Conservation (phyloP, 2,329 filamentous ascomycete species). For the Thielaviopsis musarum region DNA sequence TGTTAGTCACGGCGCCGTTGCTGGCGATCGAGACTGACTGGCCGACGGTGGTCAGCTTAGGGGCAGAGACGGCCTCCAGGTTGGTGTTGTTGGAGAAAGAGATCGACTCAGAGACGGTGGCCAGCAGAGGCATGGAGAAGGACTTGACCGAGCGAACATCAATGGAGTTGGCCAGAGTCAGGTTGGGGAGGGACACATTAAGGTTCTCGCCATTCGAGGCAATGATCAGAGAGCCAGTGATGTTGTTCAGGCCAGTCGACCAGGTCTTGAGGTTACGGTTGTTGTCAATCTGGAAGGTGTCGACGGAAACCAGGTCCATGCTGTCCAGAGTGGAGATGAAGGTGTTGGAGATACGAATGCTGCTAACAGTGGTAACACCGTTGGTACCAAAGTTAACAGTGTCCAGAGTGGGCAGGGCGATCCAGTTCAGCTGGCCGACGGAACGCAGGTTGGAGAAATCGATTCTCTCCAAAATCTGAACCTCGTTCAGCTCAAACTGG, state of each 20-base stretch:
- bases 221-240: constrained; percentile 54
- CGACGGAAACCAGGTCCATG: constrained; percentile 61
- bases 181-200: constrained; percentile 56
- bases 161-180: constrained; percentile 38
- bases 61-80: constrained; percentile 41
- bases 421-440: constrained; percentile 53
- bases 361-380: constrained; percentile 47
- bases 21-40: constrained; percentile 44
- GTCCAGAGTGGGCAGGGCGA: constrained; percentile 48
- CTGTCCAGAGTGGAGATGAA: constrained; percentile 61
- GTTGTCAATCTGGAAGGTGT: constrained; percentile 71
- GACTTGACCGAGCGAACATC: constrained; percentile 58
- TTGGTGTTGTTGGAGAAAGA: constrained; percentile 65
- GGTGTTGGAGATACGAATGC: constrained; percentile 71
- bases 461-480: constrained; percentile 53
- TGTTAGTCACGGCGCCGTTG: constrained; percentile 49
- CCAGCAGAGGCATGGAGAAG: constrained; percentile 57
- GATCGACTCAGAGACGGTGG: constrained; percentile 58
- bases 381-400: constrained; percentile 30
- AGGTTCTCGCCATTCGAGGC: constrained; percentile 65
- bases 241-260: constrained; percentile 60
- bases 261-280: constrained; percentile 65
- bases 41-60: constrained; percentile 54
- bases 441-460: constrained; percentile 46
- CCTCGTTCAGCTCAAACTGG: constrained; percentile 49